These are phyloP conservation scores for Ustilago shanxiensis DNA, from an alignment of 1,284 basidiomycete species.

Conservation along the genomic window DNA sequence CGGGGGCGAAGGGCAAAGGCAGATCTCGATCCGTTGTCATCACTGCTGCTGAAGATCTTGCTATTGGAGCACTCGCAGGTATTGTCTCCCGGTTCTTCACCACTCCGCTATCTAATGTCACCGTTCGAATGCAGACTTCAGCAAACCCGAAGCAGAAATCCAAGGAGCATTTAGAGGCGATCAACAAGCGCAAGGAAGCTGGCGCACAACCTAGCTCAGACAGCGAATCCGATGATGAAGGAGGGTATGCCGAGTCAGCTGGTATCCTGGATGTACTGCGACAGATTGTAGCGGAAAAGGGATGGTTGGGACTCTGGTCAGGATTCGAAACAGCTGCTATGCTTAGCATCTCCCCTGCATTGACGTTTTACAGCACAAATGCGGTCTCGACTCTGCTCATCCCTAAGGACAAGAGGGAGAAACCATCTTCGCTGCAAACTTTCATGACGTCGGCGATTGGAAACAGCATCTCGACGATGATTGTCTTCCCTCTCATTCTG, in stretches of 20 bases:
- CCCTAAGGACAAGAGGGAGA: constrained; percentile 46
- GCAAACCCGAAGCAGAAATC: constrained; percentile 46
- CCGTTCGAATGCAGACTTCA: constrained; percentile 71
- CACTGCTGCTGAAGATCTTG: constrained; percentile 70
- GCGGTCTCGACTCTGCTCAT: constrained; percentile 62
- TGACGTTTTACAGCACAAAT: constrained; percentile 70
- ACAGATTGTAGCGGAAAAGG: constrained; percentile 70
- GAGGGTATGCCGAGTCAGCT: constrained; percentile 61
- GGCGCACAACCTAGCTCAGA: constrained; percentile 35
- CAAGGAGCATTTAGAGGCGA: constrained; percentile 17
- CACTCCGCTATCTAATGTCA: constrained; percentile 73
- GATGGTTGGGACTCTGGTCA: constrained; percentile 70
- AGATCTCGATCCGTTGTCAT: constrained; percentile 52
- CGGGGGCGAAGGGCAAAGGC: constrained; percentile 14
- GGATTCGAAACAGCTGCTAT: constrained; percentile 69
- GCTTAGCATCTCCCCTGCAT: constrained; percentile 70
- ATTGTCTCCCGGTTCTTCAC: constrained; percentile 71
- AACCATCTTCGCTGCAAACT: constrained; percentile 64
- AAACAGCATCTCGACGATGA: constrained; percentile 70
- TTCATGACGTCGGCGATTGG: constrained; percentile 72
- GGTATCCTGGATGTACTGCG: constrained; percentile 60
- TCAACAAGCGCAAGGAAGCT: neutral
- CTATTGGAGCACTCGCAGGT: constrained; percentile 72
- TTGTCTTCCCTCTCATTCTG: constrained; percentile 71
- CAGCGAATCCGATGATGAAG: constrained; percentile 65